Evolutionary conservation across 768 basidiomycete genomes (phyloP).

Genomic region (Zangia roseola): DNA sequence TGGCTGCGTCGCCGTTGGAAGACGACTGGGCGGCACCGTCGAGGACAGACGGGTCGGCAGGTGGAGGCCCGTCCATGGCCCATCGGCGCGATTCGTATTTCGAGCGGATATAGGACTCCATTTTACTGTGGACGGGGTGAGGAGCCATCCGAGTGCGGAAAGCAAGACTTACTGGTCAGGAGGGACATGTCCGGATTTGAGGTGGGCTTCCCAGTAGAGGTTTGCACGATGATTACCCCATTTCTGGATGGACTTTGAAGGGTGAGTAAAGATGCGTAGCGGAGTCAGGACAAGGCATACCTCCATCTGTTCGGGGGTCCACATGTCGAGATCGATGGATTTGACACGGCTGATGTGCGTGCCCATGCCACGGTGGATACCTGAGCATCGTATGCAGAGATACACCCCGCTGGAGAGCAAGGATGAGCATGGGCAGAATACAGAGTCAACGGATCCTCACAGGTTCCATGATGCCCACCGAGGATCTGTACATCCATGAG

Average conservation of each 20-base stretch:
- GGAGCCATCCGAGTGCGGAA: not conserved
- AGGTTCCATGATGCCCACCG: constrained; percentile 99
- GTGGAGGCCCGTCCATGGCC: constrained; percentile 89
- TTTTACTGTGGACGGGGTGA: constrained; percentile 61
- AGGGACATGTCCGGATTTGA: constrained; percentile 87
- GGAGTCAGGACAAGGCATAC: constrained; percentile 39
- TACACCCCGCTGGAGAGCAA: constrained; percentile 70
- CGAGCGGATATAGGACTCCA: constrained; percentile 95
- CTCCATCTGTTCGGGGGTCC: constrained; percentile 98
- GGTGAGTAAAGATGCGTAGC: not conserved
- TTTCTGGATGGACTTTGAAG: constrained; percentile 69
- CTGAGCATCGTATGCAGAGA: constrained; percentile 95
- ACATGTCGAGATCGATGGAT: constrained; percentile 94
- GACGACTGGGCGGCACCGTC: constrained; percentile 40
- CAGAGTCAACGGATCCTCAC: constrained; percentile 40
- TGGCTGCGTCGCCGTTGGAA: constrained; percentile 5
- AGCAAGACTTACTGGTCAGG: constrained; percentile 81
- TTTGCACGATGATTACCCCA: constrained; percentile 96
- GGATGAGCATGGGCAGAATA: not conserved
- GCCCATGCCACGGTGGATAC: constrained; percentile 96
- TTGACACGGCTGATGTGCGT: constrained; percentile 98
- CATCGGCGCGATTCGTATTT: constrained; percentile 94
- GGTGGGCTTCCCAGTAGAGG: constrained; percentile 95
- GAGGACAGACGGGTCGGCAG: constrained; percentile 75
- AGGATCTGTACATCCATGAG: constrained; percentile 58